These are phyloP conservation scores for Pseudogymnoascus sp. DNA, from an alignment of 2,329 filamentous ascomycete genomes.

Conservation along the genomic window DNA sequence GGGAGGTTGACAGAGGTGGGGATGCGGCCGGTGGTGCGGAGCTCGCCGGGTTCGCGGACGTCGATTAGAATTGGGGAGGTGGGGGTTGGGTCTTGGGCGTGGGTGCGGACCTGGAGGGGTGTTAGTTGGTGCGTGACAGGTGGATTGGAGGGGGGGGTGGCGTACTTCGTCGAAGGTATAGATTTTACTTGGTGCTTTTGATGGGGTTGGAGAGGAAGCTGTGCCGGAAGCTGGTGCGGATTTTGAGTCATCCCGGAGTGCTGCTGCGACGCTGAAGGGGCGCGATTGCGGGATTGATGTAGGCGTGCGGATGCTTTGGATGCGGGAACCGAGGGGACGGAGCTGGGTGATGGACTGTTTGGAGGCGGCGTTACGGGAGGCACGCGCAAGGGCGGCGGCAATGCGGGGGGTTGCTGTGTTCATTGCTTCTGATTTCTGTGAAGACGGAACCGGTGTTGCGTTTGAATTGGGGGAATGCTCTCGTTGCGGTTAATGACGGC, in stretches of 20 bases:
- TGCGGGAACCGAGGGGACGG: background rate
- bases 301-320: background rate
- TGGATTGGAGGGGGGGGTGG: background rate
- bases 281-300: background rate
- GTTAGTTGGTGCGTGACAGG: background rate
- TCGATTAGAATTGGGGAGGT: constrained; percentile 35
- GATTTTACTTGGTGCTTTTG: constrained; percentile 28
- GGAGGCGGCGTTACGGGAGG: background rate
- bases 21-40: constrained; percentile 58
- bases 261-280: background rate
- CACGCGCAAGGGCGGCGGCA: background rate
- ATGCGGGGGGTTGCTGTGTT: background rate
- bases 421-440: background rate
- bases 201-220: background rate
- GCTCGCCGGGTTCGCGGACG: constrained; percentile 64
- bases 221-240: background rate
- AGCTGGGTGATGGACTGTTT: background rate
- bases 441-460: background rate
- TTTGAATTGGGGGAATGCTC: background rate
- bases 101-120: constrained; percentile 33
- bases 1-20: constrained; percentile 79
- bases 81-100: constrained; percentile 22
- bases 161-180: constrained; percentile 41
- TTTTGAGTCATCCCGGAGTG: background rate
- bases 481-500: background rate